phyloP scores from a whole-genome alignment of 305 asterid genomes.

The Solanum hybrid region DNA sequence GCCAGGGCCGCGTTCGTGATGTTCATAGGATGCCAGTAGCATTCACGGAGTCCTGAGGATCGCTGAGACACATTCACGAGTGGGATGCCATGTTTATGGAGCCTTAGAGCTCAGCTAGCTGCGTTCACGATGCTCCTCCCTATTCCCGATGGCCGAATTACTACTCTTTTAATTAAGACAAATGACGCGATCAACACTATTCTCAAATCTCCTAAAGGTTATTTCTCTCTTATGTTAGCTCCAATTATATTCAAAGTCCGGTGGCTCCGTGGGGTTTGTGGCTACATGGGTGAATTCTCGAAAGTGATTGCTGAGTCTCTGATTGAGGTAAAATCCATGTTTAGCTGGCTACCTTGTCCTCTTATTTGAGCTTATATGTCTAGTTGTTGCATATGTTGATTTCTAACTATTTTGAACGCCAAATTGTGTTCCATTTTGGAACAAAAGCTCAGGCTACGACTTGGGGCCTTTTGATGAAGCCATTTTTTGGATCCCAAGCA shows the following conservation, averaged over 20 bases:
- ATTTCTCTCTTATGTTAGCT: neutral
- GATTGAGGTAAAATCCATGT: neutral
- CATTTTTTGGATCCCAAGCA: neutral
- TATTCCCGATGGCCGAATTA: no score
- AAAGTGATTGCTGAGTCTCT: neutral
- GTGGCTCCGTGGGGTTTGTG: neutral
- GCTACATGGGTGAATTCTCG: neutral
- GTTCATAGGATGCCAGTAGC: neutral
- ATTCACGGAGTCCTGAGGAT: neutral
- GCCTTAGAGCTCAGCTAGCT: neutral
- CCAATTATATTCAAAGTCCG: no score
- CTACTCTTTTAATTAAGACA: neutral
- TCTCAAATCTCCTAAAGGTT: neutral
- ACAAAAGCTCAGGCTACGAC: neutral
- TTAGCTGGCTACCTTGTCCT: neutral
- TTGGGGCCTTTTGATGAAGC: neutral
- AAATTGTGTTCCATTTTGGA: no score
- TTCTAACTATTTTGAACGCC: neutral
- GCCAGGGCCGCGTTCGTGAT: neutral
- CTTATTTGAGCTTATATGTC: neutral
- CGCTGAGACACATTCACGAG: neutral
- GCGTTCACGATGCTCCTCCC: neutral
- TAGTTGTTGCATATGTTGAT: neutral
- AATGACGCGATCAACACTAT: neutral
- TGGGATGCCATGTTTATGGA: neutral